Percentiles rank a stretch among this genome's conserved stretches.
These are phyloP conservation scores for Meyerozyma smithsonii DNA, from an alignment of 1,139 yeast species.

Conservation along the genomic window DNA sequence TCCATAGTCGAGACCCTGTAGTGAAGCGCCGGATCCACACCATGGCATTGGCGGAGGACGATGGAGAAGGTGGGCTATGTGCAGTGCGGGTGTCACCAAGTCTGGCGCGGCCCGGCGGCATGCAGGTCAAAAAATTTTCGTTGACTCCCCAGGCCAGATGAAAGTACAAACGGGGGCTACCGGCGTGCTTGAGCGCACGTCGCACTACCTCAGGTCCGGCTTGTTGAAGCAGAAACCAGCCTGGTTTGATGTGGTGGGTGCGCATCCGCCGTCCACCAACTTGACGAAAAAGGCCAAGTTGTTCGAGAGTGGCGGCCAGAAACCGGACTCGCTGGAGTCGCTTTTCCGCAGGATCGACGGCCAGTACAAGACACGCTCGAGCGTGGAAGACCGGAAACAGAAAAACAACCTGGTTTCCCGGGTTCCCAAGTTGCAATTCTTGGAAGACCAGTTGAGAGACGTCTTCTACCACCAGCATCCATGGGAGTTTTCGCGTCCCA, in stretches of 20 bases:
- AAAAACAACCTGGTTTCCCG: conserved; percentile 36
- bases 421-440: conserved; percentile 60
- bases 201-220: conserved; percentile 65
- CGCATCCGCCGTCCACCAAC: conserved; percentile 70
- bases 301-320: conserved; percentile 21
- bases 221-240: conserved; percentile 66
- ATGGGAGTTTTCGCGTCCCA: conserved; percentile 97
- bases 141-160: conserved; percentile 31
- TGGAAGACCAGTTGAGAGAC: conserved; percentile 80
- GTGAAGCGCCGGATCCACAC: conserved; percentile 4
- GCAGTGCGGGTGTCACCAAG: neutral
- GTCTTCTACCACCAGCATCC: conserved; percentile 92
- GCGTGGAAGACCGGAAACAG: conserved; percentile 20
- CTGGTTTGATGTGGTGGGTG: conserved; percentile 81
- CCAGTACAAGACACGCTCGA: conserved; percentile 48
- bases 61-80: conserved; percentile 3
- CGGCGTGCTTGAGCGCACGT: conserved; percentile 70
- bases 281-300: conserved; percentile 46
- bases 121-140: conserved; percentile 3
- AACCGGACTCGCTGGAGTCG: conserved; percentile 21
- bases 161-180: conserved; percentile 66
- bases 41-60: neutral
- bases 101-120: neutral
- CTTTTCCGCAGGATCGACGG: conserved; percentile 19
- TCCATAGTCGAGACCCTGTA: conserved; percentile 2